A percentile compares a stretch with the other conserved stretches of the same genome.
Conservation (phyloP, 371 early-diverging fungal species). For the Mucor irregularis region DNA sequence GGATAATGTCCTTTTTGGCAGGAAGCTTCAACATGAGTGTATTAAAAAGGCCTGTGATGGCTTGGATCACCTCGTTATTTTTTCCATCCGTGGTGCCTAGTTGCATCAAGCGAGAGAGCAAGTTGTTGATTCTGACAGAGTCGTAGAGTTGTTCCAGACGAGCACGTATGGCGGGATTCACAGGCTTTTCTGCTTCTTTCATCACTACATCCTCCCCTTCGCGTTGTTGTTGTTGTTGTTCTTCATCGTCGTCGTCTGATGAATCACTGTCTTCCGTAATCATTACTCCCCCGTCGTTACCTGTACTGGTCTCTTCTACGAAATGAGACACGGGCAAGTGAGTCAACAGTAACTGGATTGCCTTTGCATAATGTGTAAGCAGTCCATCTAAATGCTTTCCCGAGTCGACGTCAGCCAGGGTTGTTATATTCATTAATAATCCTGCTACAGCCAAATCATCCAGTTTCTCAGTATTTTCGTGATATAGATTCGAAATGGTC, state of each 20-base stretch:
- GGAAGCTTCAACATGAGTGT: constrained; percentile 65
- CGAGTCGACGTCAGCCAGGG: constrained; percentile 19
- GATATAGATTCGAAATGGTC: background rate
- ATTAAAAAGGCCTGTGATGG: constrained; percentile 51
- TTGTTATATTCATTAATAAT: constrained; percentile 36
- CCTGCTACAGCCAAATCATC: constrained; percentile 21
- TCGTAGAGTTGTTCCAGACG: constrained; percentile 52
- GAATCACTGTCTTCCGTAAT: constrained; percentile 10
- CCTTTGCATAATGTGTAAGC: constrained; percentile 23
- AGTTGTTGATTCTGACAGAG: constrained; percentile 41
- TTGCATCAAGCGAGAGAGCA: constrained; percentile 42
- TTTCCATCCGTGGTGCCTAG: background rate
- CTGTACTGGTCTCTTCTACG: constrained; percentile 5
- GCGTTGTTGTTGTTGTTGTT: constrained; percentile 30
- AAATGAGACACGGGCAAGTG: constrained; percentile 33
- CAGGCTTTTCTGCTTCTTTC: constrained; percentile 10
- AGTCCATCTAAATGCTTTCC: constrained; percentile 13
- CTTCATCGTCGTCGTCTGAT: constrained; percentile 34
- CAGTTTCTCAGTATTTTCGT: background rate
- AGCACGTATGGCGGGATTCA: constrained; percentile 40
- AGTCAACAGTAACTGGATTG: constrained; percentile 22
- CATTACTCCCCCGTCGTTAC: background rate
- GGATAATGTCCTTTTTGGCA: constrained; percentile 51
- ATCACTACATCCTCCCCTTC: constrained; percentile 26
- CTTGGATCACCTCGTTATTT: constrained; percentile 16